phyloP scores from a whole-genome alignment of 495 filamentous ascomycete species.

The Neurospora africana region DNA sequence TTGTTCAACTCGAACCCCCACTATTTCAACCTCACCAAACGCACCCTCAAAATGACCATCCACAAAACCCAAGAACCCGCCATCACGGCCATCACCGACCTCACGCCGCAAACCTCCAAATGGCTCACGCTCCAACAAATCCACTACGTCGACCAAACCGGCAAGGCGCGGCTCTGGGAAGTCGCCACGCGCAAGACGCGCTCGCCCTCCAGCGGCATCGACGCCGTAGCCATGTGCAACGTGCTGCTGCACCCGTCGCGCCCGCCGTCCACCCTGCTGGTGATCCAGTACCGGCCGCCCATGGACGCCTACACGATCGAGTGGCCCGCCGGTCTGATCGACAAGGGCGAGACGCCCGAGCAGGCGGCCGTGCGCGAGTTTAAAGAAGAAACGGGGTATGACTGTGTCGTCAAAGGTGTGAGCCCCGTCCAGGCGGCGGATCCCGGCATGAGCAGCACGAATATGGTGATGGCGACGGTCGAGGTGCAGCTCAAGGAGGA shows the following conservation, averaged over 20 bases:
- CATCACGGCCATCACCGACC: conserved; percentile 33
- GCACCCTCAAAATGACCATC: conserved; percentile 2
- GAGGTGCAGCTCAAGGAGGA: conserved; percentile 54
- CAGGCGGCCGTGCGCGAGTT: conserved; percentile 75
- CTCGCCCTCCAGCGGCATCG: conserved; percentile 26
- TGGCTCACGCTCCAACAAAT: conserved; percentile 43
- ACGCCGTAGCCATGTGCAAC: conserved; percentile 47
- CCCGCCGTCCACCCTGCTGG: conserved; percentile 38
- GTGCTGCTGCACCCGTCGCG: conserved; percentile 40
- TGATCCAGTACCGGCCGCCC: conserved; percentile 64
- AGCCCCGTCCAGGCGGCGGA: conserved; percentile 32
- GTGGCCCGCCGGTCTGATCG: conserved; percentile 74
- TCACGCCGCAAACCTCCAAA: conserved; percentile 34
- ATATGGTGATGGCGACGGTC: conserved; percentile 70
- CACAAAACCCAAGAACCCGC: conserved; percentile 32
- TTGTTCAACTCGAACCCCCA: neutral
- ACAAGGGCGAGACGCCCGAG: conserved; percentile 66
- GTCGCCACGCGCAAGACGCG: conserved; percentile 43
- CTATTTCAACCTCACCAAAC: neutral
- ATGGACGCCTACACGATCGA: conserved; percentile 69
- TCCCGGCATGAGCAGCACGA: conserved; percentile 72
- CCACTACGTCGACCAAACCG: conserved; percentile 41
- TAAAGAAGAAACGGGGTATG: conserved; percentile 83
- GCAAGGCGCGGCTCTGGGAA: conserved; percentile 43
- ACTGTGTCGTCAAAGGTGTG: conserved; percentile 19